Conservation (phyloP, 306 rosid genomes). For the Cicer pinnatifidum region DNA sequence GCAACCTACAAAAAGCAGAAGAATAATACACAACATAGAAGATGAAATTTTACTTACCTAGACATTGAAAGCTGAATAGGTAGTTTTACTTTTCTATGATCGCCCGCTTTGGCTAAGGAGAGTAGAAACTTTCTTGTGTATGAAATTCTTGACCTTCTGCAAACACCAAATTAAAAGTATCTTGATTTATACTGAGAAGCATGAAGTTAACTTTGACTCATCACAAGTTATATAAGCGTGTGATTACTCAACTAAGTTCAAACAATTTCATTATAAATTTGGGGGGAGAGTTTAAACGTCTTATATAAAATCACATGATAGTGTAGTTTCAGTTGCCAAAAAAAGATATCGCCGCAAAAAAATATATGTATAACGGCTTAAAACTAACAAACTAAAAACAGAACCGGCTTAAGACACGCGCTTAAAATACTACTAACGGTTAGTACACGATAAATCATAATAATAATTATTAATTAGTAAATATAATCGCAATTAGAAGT, state of each 20-base stretch:
- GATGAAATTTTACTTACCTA: slow-evolving; percentile 35
- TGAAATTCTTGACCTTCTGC: slow-evolving; percentile 51
- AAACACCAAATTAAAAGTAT: slow-evolving; percentile 21
- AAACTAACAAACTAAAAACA: not conserved
- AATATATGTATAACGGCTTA: not conserved
- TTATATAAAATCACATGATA: no score
- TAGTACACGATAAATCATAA: slow-evolving; percentile 9
- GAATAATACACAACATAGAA: not conserved
- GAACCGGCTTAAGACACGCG: not conserved
- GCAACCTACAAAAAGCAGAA: not conserved
- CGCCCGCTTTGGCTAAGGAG: slow-evolving; percentile 43
- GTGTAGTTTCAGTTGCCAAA: no score
- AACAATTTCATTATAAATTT: no score
- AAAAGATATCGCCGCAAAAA: not conserved
- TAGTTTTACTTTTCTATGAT: slow-evolving; percentile 11
- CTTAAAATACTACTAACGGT: not conserved
- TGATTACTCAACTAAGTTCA: no score
- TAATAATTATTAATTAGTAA: not conserved
- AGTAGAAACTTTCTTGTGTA: slow-evolving; percentile 56
- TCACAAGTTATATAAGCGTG: no score
- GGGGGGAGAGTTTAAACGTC: no score
- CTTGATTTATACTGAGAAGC: no score
- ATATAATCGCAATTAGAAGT: not conserved
- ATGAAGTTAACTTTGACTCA: no score
- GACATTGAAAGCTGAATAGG: slow-evolving; percentile 39